These are phyloP conservation scores for Debaryomyces sp. DNA, from an alignment of 1,139 yeast species.

Conservation along the genomic window DNA sequence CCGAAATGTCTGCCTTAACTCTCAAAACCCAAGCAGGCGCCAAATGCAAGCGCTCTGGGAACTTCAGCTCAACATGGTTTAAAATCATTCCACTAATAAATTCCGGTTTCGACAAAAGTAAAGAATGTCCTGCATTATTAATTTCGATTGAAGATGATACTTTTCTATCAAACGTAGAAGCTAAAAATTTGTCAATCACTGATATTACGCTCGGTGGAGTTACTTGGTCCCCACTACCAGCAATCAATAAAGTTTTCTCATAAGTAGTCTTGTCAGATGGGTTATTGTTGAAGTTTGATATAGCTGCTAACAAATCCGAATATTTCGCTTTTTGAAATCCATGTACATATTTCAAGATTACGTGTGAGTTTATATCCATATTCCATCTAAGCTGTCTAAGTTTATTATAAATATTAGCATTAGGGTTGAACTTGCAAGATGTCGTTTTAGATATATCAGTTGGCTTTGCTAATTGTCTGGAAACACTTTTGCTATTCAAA, in stretches of 20 bases:
- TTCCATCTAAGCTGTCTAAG: slow-evolving; percentile 72
- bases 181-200: slow-evolving; percentile 27
- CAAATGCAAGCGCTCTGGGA: slow-evolving; percentile 51
- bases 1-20: slow-evolving; percentile 61
- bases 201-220: slow-evolving; percentile 48
- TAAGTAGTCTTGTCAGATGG: slow-evolving; percentile 33
- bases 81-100: slow-evolving; percentile 63
- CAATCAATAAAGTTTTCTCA: slow-evolving; percentile 52
- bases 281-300: slow-evolving; percentile 38
- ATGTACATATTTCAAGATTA: slow-evolving; percentile 55
- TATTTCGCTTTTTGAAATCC: slow-evolving; percentile 49
- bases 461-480: slow-evolving; percentile 48
- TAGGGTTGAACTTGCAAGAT: slow-evolving; percentile 15
- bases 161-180: slow-evolving; percentile 26
- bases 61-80: slow-evolving; percentile 55
- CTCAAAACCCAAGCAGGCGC: slow-evolving; percentile 68
- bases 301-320: slow-evolving; percentile 47
- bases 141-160: slow-evolving; percentile 43
- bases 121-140: slow-evolving; percentile 65
- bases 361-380: slow-evolving; percentile 58
- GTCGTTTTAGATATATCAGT: neutral
- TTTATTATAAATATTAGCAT: slow-evolving; percentile 43
- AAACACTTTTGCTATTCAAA: slow-evolving; percentile 57
- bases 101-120: slow-evolving; percentile 67
- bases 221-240: slow-evolving; percentile 60